A percentile compares a stretch with the other conserved stretches of the same genome.
These are phyloP conservation scores for Saussurea involucrata DNA, from an alignment of 129 eudicot species.

Conservation along the genomic window DNA sequence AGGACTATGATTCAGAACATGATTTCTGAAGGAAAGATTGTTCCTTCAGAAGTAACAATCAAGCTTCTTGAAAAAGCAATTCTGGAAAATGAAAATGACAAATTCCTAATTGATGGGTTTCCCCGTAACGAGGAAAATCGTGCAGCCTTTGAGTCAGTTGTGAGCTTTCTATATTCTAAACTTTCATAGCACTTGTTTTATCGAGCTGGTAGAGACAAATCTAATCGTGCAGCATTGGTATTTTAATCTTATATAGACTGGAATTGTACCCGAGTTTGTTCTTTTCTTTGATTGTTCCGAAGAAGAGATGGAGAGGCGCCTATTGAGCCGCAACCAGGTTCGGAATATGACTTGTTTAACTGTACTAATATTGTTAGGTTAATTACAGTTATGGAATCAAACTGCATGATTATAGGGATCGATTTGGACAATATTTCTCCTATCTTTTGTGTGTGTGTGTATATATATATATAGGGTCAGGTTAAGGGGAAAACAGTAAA, in stretches of 20 bases:
- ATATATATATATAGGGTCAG: no score
- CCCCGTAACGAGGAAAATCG: slow-evolving; percentile 99
- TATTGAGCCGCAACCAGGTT: slow-evolving; percentile 89
- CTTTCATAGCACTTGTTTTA: not conserved
- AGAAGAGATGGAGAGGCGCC: slow-evolving; percentile 97
- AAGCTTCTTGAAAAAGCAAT: slow-evolving; percentile 94
- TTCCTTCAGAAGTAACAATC: slow-evolving; percentile 95
- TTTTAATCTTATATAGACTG: slow-evolving; percentile 50
- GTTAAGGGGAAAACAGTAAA: no score
- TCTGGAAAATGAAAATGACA: slow-evolving; percentile 69
- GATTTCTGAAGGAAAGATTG: slow-evolving; percentile 94
- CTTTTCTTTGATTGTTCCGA: slow-evolving; percentile 90
- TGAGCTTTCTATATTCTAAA: slow-evolving; percentile 36
- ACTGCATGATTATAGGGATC: not conserved
- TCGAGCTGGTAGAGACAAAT: not conserved
- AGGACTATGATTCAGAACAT: slow-evolving; percentile 95
- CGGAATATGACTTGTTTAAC: slow-evolving; percentile 8
- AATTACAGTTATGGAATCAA: not conserved
- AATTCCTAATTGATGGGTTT: slow-evolving; percentile 92
- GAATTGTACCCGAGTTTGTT: slow-evolving; percentile 80
- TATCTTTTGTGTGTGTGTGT: not conserved
- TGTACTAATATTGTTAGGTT: not conserved
- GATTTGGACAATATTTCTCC: not conserved
- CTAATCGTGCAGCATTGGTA: not conserved
- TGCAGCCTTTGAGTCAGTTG: slow-evolving; percentile 81